Evolutionary conservation across 176 grass and related monocot species (phyloP).

Genomic region (Musa troglodytarum): DNA sequence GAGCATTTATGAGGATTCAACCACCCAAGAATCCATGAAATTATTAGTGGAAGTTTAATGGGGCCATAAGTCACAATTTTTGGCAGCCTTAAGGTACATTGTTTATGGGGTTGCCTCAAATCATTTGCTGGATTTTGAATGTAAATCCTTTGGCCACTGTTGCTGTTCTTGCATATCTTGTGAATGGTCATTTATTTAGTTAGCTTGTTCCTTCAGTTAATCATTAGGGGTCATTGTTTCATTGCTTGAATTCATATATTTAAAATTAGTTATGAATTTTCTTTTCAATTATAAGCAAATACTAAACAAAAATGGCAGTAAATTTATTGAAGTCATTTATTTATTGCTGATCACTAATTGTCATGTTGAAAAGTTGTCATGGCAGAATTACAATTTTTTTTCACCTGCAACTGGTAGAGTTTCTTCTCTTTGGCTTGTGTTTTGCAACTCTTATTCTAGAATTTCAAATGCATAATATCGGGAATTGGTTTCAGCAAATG

Average conservation of each 20-base stretch:
- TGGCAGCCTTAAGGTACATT: neutral
- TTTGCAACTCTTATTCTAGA: neutral
- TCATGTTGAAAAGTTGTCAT: too few species aligned
- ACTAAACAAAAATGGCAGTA: too few species aligned
- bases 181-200: neutral
- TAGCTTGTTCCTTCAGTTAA: neutral
- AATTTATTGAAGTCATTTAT: too few species aligned
- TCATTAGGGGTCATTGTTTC: neutral
- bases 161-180: neutral
- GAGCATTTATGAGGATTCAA: neutral
- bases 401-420: too few species aligned
- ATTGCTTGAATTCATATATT: neutral
- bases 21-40: neutral
- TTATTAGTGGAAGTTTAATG: neutral
- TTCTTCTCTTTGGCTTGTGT: too few species aligned
- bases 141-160: neutral
- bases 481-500: constrained; percentile 63
- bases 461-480: neutral
- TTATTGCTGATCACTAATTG: too few species aligned
- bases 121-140: neutral
- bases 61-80: neutral
- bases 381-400: too few species aligned
- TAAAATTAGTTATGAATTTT: too few species aligned
- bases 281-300: too few species aligned
- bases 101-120: neutral